phyloP scores from a whole-genome alignment of 495 filamentous ascomycete genomes.

The Bacidia gigantensis region DNA sequence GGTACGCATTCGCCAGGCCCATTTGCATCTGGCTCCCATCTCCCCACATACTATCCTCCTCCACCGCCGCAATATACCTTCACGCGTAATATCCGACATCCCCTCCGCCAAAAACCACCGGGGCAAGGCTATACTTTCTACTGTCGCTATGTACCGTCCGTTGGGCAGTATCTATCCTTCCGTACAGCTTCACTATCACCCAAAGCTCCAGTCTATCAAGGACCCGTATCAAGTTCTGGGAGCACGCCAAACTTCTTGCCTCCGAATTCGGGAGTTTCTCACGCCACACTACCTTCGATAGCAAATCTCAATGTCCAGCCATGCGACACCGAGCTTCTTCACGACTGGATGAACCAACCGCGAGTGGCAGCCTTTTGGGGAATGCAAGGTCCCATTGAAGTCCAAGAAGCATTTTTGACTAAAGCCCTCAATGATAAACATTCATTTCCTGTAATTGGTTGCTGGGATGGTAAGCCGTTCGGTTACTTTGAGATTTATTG shows the following conservation, averaged over 20 bases:
- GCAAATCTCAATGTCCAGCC: constrained; percentile 23
- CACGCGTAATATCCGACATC: constrained; percentile 69
- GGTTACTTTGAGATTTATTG: constrained; percentile 98
- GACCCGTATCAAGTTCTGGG: constrained; percentile 17
- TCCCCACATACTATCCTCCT: constrained; percentile 84
- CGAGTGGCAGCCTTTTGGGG: constrained; percentile 78
- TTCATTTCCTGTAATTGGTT: constrained; percentile 81
- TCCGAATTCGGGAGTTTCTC: constrained; percentile 21
- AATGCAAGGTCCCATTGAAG: constrained; percentile 43
- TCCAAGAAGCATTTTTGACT: constrained; percentile 57
- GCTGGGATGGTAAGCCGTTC: constrained; percentile 92
- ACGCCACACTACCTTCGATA: constrained; percentile 23
- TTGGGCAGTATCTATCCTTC: constrained; percentile 78
- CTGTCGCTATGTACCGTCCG: constrained; percentile 66
- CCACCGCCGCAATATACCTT: constrained; percentile 67
- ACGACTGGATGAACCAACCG: constrained; percentile 82
- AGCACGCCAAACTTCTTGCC: constrained; percentile 16
- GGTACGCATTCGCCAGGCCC: constrained; percentile 38
- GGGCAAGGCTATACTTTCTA: constrained; percentile 84
- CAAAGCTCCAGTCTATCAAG: constrained; percentile 20
- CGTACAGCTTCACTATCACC: constrained; percentile 46
- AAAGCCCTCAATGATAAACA: constrained; percentile 50
- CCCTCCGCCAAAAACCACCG: constrained; percentile 76
- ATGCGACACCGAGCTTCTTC: constrained; percentile 61
- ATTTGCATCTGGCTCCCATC: constrained; percentile 63